A percentile compares a stretch with the other conserved stretches of the same genome.
These are phyloP conservation scores for Rhodotorula taiwanensis DNA, from an alignment of 768 basidiomycete genomes.

Conservation along the genomic window DNA sequence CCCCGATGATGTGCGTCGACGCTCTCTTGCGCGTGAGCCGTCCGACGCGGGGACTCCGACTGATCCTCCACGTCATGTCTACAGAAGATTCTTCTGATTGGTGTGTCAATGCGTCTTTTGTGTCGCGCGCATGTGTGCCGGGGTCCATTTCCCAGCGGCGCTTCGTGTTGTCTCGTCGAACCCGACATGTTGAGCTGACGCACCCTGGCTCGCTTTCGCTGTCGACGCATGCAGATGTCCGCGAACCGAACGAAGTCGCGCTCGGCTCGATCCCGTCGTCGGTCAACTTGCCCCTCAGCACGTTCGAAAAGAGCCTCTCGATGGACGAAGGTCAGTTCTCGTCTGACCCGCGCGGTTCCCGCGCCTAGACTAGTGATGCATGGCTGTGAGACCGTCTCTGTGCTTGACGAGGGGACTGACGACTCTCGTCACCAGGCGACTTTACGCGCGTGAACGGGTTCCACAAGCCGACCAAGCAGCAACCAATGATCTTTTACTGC, in stretches of 20 bases:
- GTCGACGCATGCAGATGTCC: no score
- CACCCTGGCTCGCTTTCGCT: conserved; percentile 56
- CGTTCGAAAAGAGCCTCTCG: conserved; percentile 62
- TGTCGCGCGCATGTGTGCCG: no score
- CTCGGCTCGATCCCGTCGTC: conserved; percentile 89
- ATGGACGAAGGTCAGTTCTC: conserved; percentile 45
- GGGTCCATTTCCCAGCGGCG: no score
- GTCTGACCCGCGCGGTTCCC: neutral
- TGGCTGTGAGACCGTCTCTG: no score
- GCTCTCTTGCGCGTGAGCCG: neutral
- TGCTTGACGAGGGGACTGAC: no score
- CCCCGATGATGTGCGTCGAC: conserved; percentile 54
- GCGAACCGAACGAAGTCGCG: conserved; percentile 82
- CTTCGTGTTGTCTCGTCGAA: no score
- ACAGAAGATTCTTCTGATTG: conserved; percentile 33
- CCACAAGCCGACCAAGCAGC: conserved; percentile 60
- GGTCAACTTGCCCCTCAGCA: conserved; percentile 78
- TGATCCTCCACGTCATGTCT: no score
- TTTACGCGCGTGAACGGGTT: conserved; percentile 66
- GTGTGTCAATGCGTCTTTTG: no score
- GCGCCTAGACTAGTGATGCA: neutral
- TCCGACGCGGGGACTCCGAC: no score
- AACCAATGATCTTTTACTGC: conserved; percentile 84
- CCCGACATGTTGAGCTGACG: no score
- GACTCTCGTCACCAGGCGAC: conserved; percentile 42